Base-by-base conservation (phyloP, 192 early-diverging fungal genomes). In the Coemansia sp. region DNA sequence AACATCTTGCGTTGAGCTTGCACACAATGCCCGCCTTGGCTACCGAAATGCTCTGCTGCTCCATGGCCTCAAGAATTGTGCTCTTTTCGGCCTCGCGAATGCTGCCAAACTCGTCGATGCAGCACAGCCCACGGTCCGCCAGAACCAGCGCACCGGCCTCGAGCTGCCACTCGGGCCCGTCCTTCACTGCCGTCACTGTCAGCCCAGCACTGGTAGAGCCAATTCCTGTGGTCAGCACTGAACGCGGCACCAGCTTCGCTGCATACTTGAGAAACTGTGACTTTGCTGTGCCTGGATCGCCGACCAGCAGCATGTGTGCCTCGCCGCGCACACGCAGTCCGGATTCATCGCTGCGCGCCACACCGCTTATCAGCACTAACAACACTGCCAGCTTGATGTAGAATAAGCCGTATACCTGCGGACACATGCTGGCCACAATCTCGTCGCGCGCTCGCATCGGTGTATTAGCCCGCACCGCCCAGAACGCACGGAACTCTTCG, bases 21-120 rank as follows among this genome's bases (percentile, higher is more conserved):
- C 90, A 91, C 27, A 92, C 90, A 48, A 92, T 84, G 9, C 91
- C 79, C 4, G 89, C 88, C 72, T 92, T 92, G 41, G 91, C 91
- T 14, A 92, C 88, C 55, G 85, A 87, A 22, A 92, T 90, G 15
- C 89, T 88, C 71, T 93, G 91, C 73, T 93, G 91, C 60, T 93
- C 91, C 91, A 93, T 93, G 3, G 90, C 91, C 58, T 93, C 91
- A 49, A 89, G 85, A 32, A 93, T 87, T 5, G 89, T 86, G 9
- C 86, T 86, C 68, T 91, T 89, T 58, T 92, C 90, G 10, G 84
- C 64, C 60, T 90, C 88, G 21, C 87, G 64, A 56, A 93, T 88
- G 52, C 86, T 87, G n/a, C 89, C 89, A 85, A 93, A 93, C 75
- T 93, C 91, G 57, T 93, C 91, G 53, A 93, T 91, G 63, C 91